These are phyloP conservation scores for Cyberlindnera nakhonratchasimensis DNA, from an alignment of 805 yeast species.

Conservation along the genomic window DNA sequence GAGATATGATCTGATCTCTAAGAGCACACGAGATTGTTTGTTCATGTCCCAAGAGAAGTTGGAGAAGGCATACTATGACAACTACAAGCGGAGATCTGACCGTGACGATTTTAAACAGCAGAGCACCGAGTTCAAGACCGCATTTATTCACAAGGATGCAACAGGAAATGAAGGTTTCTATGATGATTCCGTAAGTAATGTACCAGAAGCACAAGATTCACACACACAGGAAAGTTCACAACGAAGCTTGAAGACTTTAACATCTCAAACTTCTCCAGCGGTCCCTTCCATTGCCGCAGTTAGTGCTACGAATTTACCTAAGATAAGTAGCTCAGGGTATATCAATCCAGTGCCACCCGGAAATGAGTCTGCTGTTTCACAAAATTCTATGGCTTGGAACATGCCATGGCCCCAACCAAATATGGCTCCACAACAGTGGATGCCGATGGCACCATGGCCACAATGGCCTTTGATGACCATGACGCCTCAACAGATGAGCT, in stretches of 20 bases:
- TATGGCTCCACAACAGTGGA: neutral
- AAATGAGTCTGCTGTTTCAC: no score
- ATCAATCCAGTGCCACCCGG: no score
- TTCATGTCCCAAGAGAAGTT: constrained; percentile 17
- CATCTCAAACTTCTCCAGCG: neutral
- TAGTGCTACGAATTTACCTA: no score
- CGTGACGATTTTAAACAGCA: constrained; percentile 7
- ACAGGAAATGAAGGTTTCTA: constrained; percentile 9
- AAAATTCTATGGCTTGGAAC: no score
- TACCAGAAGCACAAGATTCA: neutral
- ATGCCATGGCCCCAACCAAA: neutral
- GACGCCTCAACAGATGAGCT: neutral
- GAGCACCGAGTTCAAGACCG: neutral
- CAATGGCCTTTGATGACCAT: neutral
- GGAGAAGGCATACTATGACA: constrained; percentile 22
- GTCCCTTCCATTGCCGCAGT: neutral
- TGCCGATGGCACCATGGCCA: constrained; percentile 2
- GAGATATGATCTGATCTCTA: constrained; percentile 25
- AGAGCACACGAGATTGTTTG: constrained; percentile 11
- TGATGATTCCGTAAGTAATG: constrained; percentile 1
- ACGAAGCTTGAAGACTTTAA: neutral
- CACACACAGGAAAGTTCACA: neutral
- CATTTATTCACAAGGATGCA: neutral
- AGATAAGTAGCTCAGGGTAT: no score
- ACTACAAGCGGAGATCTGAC: constrained; percentile 23